These are phyloP conservation scores for Ambispora gerdemannii DNA, from an alignment of 192 early-diverging fungal species.

Conservation along the genomic window DNA sequence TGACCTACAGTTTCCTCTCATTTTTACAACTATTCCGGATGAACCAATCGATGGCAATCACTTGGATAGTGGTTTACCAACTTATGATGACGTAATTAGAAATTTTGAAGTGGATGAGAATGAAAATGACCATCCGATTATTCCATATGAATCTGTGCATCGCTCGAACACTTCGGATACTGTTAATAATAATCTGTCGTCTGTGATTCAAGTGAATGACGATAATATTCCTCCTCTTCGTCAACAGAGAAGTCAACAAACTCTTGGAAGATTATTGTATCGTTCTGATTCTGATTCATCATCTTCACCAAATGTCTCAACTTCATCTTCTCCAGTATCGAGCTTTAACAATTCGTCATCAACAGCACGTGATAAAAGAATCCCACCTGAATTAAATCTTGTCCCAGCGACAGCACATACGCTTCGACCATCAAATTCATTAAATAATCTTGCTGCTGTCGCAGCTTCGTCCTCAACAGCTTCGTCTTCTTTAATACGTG, in stretches of 20 bases:
- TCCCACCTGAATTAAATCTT: neutral
- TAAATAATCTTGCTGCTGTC: too few species aligned
- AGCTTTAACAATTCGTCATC: neutral
- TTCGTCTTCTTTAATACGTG: neutral
- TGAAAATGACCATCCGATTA: too few species aligned
- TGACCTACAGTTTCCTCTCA: slow-evolving; percentile 22
- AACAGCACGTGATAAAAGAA: neutral
- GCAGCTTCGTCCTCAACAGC: neutral
- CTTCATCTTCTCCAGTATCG: neutral
- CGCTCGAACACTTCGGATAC: too few species aligned
- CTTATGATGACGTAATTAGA: slow-evolving; percentile 27
- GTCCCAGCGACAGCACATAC: neutral
- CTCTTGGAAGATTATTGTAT: neutral
- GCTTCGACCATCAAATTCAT: neutral
- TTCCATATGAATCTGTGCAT: too few species aligned
- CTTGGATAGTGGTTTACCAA: slow-evolving; percentile 2
- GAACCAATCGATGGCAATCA: neutral
- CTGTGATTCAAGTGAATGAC: neutral
- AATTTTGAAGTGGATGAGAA: neutral
- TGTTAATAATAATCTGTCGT: too few species aligned
- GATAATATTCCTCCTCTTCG: neutral
- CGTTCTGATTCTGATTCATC: neutral
- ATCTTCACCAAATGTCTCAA: neutral
- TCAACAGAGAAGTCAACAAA: slow-evolving; percentile 3
- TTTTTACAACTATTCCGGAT: slow-evolving; percentile 18